These are phyloP conservation scores for Trichoderma cornu-damae DNA, from an alignment of 2,329 filamentous ascomycete species.

Conservation along the genomic window DNA sequence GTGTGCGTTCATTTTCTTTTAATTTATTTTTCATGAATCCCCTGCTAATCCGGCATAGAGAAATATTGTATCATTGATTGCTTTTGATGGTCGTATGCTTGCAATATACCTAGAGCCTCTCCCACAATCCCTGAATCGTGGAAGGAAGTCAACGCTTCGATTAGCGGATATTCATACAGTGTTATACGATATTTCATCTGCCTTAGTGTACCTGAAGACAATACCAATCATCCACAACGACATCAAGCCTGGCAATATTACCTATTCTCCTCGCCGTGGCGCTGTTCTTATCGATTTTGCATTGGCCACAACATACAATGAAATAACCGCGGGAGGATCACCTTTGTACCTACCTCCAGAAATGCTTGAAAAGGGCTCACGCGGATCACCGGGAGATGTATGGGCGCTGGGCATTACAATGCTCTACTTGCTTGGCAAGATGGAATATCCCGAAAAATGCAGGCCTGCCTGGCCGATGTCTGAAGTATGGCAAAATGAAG, in stretches of 20 bases:
- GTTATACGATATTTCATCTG: not conserved
- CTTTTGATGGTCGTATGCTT: slow-evolving; percentile 7
- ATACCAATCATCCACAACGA: slow-evolving; percentile 2
- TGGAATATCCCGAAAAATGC: not conserved
- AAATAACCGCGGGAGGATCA: not conserved
- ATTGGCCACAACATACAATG: not conserved
- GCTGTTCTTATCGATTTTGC: slow-evolving; percentile 17
- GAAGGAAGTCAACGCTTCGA: not conserved
- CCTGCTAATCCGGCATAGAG: no score
- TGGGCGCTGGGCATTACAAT: slow-evolving; percentile 5
- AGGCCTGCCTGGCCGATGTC: no score
- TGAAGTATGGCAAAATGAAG: no score
- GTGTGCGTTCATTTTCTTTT: not conserved
- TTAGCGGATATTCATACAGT: not conserved
- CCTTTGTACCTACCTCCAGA: slow-evolving; percentile 10
- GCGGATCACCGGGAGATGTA: not conserved
- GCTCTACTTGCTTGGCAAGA: slow-evolving; percentile 9
- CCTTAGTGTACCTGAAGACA: not conserved
- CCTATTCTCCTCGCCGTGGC: slow-evolving; percentile 12
- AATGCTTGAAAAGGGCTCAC: not conserved
- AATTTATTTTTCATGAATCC: no score
- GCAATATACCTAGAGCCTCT: not conserved
- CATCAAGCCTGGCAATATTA: slow-evolving; percentile 9
- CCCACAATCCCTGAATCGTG: not conserved
- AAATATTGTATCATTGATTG: not conserved